Conservation (phyloP, 2,329 filamentous ascomycete species). For the Trichophyton mentagrophytes region DNA sequence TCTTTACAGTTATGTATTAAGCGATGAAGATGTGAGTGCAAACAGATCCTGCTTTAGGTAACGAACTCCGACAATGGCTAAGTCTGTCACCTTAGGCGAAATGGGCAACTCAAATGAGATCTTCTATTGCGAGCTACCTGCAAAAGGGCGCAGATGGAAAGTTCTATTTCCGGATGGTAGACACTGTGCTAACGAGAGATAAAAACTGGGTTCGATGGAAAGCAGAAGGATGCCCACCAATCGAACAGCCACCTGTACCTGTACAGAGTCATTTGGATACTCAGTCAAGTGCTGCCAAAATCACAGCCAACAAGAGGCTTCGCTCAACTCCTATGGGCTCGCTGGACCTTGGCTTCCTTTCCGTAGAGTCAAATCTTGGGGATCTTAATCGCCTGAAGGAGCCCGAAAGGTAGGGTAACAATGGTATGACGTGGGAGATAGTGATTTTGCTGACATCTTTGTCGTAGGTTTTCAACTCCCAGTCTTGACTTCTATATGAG, state of each 20-base stretch:
- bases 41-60: not conserved
- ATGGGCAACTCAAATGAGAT: slow-evolving; percentile 72
- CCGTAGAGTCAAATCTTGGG: slow-evolving; percentile 48
- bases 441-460: slow-evolving; percentile 11
- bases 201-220: slow-evolving; percentile 99
- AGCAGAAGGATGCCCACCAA: slow-evolving; percentile 78
- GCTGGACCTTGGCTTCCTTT: slow-evolving; percentile 65
- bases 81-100: slow-evolving; percentile 46
- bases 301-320: slow-evolving; percentile 58
- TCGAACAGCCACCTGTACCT: slow-evolving; percentile 61
- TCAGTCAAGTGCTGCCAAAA: slow-evolving; percentile 50
- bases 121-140: slow-evolving; percentile 68
- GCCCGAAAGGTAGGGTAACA: slow-evolving; percentile 35
- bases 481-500: slow-evolving; percentile 56
- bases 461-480: slow-evolving; percentile 53
- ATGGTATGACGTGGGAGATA: not conserved
- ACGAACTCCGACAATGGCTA: slow-evolving; percentile 12
- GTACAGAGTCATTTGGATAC: slow-evolving; percentile 57
- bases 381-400: slow-evolving; percentile 60
- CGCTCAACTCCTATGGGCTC: slow-evolving; percentile 58
- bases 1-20: slow-evolving; percentile 65
- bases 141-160: slow-evolving; percentile 69
- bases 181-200: slow-evolving; percentile 86
- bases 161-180: slow-evolving; percentile 92
- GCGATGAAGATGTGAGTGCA: slow-evolving; percentile 61